Conservation (phyloP, 306 rosid genomes). For the Macrotyloma uniflorum region DNA sequence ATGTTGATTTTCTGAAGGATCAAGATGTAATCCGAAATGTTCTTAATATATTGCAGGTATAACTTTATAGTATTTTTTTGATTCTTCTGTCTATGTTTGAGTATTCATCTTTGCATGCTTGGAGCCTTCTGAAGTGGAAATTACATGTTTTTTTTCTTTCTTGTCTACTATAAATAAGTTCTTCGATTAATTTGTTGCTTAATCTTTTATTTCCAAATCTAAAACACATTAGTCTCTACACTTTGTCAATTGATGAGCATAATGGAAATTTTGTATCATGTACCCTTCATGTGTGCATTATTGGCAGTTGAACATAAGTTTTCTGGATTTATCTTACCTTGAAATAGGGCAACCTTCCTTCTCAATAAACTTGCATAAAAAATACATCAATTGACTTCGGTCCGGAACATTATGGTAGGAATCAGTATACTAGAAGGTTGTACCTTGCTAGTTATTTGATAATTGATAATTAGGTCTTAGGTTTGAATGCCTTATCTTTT, state of each 20-base stretch:
- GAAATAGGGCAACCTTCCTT: neutral
- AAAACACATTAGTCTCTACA: neutral
- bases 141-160: neutral
- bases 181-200: neutral
- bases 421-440: neutral
- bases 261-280: neutral
- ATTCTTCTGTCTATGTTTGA: conserved; percentile 8
- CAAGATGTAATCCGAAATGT: conserved; percentile 87
- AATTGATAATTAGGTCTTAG: too few species aligned
- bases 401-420: neutral
- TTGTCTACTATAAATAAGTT: neutral
- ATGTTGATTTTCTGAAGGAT: conserved; percentile 85
- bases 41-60: conserved; percentile 91
- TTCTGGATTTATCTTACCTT: neutral
- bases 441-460: neutral
- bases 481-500: conserved; percentile 10
- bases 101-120: neutral
- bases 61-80: neutral
- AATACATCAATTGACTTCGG: neutral
- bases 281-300: neutral
- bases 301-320: neutral
- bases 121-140: neutral
- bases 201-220: neutral
- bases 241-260: neutral
- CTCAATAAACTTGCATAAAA: neutral